Evolutionary conservation across 768 basidiomycete species (phyloP), one percentile per base, ranked within the genome.

Genomic region (Tephrocybe rancida): DNA sequence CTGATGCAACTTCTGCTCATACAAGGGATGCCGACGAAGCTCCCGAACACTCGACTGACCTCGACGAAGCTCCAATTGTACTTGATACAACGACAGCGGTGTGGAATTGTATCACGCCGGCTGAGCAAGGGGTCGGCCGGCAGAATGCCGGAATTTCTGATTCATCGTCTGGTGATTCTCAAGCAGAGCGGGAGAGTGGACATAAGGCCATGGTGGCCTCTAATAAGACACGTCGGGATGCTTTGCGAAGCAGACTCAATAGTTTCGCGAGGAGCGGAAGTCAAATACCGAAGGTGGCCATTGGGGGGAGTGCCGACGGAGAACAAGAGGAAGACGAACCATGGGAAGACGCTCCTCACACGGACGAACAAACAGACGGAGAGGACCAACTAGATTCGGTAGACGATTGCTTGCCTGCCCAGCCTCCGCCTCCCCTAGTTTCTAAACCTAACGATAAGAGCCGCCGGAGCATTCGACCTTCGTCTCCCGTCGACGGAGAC

Each of bases 201-300:
- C 5, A 37, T n/a, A 8, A 37, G 35, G 35, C 35, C 13, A 6
- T 13, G 7, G 6, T 32, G 30, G 30, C 6, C 7, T 7, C 30
- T 32, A 10, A 25, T 3, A 47, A 27, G 6, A 10, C 16, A 22
- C 49, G 42, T 10, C 60, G 46, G n/a, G 64, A 69, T 54, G 72
- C 64, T 27, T 67, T 89, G 47, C 73, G 80, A 50, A 73, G 68
- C 46, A 76, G 67, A 46, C 61, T 91, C 52, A 75, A 70, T 39
- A 76, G 69, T 10, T 90, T 85, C 69, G 78, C 85, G 10, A 73
- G 83, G 57, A 64, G 64, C 30, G 83, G 82, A 34, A 77, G 74
- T 55, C 75, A 71, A 39, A 22, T 61, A 18, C 54, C 57, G 24
- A 37, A 37, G 11, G 35, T 5, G 16, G 14, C 35, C 16, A 16